A percentile compares a stretch with the other conserved stretches of the same genome.
phyloP scores from a whole-genome alignment of 2,329 filamentous ascomycete species.

The Fusarium pseudocircinatum region DNA sequence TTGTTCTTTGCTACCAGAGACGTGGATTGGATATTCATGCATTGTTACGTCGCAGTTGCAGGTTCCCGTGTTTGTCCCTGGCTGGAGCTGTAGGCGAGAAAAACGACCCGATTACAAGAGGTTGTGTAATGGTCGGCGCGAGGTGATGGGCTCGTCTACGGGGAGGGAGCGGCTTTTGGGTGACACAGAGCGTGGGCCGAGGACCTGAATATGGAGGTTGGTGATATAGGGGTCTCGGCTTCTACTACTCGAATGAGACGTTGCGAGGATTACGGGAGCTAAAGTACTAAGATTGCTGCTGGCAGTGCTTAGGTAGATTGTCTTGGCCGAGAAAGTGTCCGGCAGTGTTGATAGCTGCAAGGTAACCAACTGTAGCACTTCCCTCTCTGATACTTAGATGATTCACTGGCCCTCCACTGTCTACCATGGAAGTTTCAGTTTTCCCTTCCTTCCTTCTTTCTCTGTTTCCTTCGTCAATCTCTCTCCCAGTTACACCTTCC shows the following conservation, averaged over 20 bases:
- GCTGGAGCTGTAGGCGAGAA: conserved; percentile 19
- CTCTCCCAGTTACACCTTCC: background rate
- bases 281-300: background rate
- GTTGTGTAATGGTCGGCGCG: conserved; percentile 12
- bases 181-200: conserved; percentile 1
- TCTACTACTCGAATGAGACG: conserved; percentile 19
- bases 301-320: background rate
- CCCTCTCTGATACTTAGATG: background rate
- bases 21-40: background rate
- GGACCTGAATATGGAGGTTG: background rate
- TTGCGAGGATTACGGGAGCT: background rate
- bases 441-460: background rate
- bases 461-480: background rate
- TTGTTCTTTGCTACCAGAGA: conserved; percentile 27
- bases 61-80: conserved; percentile 29
- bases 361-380: background rate
- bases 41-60: conserved; percentile 26
- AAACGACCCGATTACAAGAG: conserved; percentile 9
- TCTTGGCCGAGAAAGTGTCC: conserved; percentile 13
- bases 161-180: conserved; percentile 6
- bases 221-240: background rate
- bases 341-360: conserved; percentile 5
- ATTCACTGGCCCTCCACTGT: background rate
- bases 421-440: background rate
- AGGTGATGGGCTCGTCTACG: conserved; percentile 19